Evolutionary conservation across 2,329 filamentous ascomycete species (phyloP).

Genomic region (Aspergillus uvarum): DNA sequence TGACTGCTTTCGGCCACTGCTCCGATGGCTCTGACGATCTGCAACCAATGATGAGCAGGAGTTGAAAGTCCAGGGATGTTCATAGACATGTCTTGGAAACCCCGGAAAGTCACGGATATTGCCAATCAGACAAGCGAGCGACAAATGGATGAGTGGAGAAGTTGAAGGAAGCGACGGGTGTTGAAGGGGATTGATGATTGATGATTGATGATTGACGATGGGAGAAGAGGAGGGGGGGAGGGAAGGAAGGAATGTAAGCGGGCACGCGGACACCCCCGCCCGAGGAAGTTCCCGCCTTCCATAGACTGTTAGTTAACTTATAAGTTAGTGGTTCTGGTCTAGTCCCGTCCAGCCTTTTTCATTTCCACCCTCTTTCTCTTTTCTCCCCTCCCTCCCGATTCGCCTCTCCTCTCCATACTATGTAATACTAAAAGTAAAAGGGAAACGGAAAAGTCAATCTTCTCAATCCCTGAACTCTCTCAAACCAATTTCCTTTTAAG

Average conservation of each 20-base stretch:
- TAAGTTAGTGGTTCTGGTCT: neutral
- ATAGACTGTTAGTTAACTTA: neutral
- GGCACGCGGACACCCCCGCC: neutral
- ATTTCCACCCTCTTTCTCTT: neutral
- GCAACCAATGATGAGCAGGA: neutral
- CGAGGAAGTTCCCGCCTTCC: neutral
- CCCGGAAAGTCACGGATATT: neutral
- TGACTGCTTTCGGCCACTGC: slow-evolving; percentile 13
- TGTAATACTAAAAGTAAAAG: too few relatives aligned
- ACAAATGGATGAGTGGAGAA: neutral
- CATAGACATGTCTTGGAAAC: neutral
- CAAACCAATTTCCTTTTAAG: too few relatives aligned
- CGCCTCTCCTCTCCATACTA: too few relatives aligned
- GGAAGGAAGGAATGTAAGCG: neutral
- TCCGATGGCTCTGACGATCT: slow-evolving; percentile 1
- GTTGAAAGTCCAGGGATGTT: neutral
- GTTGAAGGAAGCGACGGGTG: neutral
- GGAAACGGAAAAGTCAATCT: too few relatives aligned
- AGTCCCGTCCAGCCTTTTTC: neutral
- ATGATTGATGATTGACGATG: neutral
- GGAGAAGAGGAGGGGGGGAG: too few relatives aligned
- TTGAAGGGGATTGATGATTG: neutral
- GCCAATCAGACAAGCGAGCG: neutral
- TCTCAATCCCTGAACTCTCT: too few relatives aligned
- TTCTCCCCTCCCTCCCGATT: too few relatives aligned